phyloP scores from a whole-genome alignment of 768 basidiomycete genomes.

The Amanita phalloides region DNA sequence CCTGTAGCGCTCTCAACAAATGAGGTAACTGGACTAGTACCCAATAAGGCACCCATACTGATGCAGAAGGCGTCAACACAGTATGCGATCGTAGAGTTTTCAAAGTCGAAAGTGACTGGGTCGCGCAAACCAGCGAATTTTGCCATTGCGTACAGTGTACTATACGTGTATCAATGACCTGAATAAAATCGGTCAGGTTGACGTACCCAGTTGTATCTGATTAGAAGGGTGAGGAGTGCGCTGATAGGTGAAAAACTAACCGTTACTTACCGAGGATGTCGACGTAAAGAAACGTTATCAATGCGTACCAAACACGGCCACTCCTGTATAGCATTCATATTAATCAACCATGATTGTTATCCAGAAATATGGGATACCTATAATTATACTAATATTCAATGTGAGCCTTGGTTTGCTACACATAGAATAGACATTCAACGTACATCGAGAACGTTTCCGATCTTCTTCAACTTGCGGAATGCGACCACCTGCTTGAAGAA shows the following conservation, averaged over 20 bases:
- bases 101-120: slow-evolving; percentile 78
- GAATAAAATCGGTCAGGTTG: background rate
- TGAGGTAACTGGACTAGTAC: slow-evolving; percentile 74
- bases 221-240: background rate
- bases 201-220: slow-evolving; percentile 39
- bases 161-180: slow-evolving; percentile 19
- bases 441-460: slow-evolving; percentile 61
- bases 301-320: slow-evolving; percentile 78
- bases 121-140: slow-evolving; percentile 83
- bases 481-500: slow-evolving; percentile 81
- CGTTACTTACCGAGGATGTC: slow-evolving; percentile 58
- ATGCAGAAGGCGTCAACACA: slow-evolving; percentile 78
- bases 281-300: slow-evolving; percentile 85
- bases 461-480: slow-evolving; percentile 50
- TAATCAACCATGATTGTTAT: slow-evolving; percentile 6
- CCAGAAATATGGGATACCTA: slow-evolving; percentile 15
- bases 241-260: background rate
- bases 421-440: slow-evolving; percentile 13
- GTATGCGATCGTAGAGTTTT: slow-evolving; percentile 73
- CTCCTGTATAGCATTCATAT: slow-evolving; percentile 26
- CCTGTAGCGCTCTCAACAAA: slow-evolving; percentile 82
- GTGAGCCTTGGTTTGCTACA: background rate
- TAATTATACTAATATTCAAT: slow-evolving; percentile 33
- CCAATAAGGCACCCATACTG: slow-evolving; percentile 71
- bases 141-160: slow-evolving; percentile 86